These are phyloP conservation scores for Sphagnum magellanicum DNA, from an alignment of 228 moss, liverwort and hornwort genomes.

Conservation along the genomic window DNA sequence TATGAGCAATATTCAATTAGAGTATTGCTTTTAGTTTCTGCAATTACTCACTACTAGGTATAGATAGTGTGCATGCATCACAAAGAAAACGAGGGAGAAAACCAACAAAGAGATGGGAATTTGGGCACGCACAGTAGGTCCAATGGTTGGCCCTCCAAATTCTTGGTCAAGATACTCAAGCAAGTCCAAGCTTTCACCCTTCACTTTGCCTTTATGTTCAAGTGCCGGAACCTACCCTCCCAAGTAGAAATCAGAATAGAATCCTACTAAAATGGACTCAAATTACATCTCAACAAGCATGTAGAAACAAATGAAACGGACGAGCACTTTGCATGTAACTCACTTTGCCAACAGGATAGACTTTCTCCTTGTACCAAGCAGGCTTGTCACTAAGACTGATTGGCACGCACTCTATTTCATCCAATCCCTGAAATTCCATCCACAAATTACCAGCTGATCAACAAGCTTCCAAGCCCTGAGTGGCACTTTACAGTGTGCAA, in stretches of 20 bases:
- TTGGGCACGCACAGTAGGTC: slow-evolving; percentile 28
- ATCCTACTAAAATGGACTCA: not conserved
- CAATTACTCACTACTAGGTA: no score
- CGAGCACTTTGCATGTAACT: not conserved
- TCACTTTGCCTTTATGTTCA: slow-evolving; percentile 51
- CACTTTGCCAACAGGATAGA: slow-evolving; percentile 40
- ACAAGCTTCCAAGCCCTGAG: not conserved
- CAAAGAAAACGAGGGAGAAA: no score
- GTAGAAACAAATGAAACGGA: not conserved
- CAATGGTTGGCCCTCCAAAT: slow-evolving; percentile 35
- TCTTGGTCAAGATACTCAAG: slow-evolving; percentile 45
- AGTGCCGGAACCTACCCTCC: slow-evolving; percentile 37
- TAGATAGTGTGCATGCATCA: no score
- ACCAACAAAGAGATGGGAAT: not conserved
- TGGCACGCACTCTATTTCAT: slow-evolving; percentile 43
- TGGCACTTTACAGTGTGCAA: not conserved
- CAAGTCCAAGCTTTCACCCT: slow-evolving; percentile 51
- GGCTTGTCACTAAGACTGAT: slow-evolving; percentile 47
- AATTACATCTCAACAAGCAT: not conserved
- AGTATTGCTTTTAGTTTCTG: no score
- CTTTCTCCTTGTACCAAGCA: slow-evolving; percentile 50
- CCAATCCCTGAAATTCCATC: slow-evolving; percentile 28
- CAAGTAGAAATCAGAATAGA: not conserved
- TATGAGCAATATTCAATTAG: not conserved
- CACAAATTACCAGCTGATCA: not conserved